These are phyloP conservation scores for Aspergillus jensenii DNA, from an alignment of 2,329 filamentous ascomycete species.

Conservation along the genomic window DNA sequence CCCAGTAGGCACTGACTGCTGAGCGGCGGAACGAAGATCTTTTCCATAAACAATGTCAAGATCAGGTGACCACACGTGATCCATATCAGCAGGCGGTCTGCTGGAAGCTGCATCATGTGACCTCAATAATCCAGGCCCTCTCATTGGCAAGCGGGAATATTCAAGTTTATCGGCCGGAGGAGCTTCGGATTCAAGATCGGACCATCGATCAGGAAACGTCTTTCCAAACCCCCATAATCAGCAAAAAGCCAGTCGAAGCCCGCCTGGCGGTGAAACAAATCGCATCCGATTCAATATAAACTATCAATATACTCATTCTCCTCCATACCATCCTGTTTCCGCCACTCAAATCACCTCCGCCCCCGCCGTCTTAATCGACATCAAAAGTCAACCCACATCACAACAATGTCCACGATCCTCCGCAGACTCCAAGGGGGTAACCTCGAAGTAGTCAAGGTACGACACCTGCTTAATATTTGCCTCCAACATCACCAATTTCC, in stretches of 20 bases:
- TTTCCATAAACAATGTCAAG: too few relatives aligned
- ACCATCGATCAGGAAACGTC: slow-evolving; percentile 11
- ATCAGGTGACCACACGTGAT: too few relatives aligned
- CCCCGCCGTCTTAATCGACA: not conserved
- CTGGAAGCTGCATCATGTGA: slow-evolving; percentile 12
- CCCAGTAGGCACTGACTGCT: slow-evolving; percentile 3
- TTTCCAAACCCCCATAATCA: not conserved
- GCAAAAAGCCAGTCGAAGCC: not conserved
- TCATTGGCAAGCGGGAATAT: slow-evolving; percentile 4
- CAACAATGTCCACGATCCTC: slow-evolving; percentile 41
- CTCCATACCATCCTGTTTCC: not conserved
- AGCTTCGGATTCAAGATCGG: slow-evolving; percentile 2
- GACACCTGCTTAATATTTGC: slow-evolving; percentile 9
- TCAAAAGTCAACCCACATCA: slow-evolving; percentile 3
- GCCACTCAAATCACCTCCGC: not conserved
- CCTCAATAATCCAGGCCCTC: slow-evolving; percentile 14
- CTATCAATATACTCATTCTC: not conserved
- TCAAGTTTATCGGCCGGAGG: slow-evolving; percentile 4
- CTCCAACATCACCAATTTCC: too few relatives aligned
- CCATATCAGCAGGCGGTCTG: not conserved
- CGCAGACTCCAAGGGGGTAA: slow-evolving; percentile 75
- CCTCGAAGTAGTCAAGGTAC: slow-evolving; percentile 91
- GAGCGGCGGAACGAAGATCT: too few relatives aligned
- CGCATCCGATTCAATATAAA: not conserved
- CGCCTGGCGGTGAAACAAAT: not conserved